Evolutionary conservation across 768 basidiomycete species (phyloP).

Genomic region (Krasilnikovozyma curviuscula): DNA sequence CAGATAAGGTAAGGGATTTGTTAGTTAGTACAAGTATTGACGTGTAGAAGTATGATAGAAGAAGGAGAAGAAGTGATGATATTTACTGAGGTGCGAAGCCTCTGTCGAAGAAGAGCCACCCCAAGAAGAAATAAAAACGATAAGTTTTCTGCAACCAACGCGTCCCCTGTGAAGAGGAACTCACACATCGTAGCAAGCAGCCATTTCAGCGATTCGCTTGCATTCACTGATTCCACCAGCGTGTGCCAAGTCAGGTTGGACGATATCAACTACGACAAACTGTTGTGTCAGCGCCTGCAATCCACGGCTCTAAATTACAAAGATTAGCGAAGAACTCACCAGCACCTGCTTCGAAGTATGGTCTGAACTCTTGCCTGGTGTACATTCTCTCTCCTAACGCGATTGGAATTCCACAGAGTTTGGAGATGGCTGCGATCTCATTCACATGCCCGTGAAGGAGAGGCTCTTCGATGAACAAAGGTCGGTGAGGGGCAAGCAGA

Average conservation of each 20-base stretch:
- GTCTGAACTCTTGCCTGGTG: conserved; percentile 21
- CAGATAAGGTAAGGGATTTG: no score
- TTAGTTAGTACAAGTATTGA: no score
- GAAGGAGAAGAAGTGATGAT: no score
- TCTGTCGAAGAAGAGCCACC: no score
- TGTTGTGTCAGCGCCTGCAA: no score
- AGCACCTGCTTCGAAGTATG: conserved; percentile 22
- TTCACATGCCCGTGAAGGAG: conserved; percentile 22
- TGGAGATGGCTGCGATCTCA: conserved; percentile 22
- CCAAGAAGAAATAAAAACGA: no score
- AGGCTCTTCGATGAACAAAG: conserved; percentile 25
- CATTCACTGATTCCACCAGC: conserved; percentile 25
- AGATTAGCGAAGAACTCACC: no score
- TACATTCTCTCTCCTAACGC: conserved; percentile 23
- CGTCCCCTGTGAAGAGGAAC: no score
- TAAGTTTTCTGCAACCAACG: no score
- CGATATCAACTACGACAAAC: conserved; percentile 23
- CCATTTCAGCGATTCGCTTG: conserved; percentile 23
- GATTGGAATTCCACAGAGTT: conserved; percentile 23
- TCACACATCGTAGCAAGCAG: conserved; percentile 20
- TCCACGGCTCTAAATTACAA: no score
- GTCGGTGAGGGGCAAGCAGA: conserved; percentile 23
- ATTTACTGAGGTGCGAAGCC: no score
- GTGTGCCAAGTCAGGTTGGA: conserved; percentile 22
- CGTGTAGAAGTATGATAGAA: no score